Evolutionary conservation across 1,284 basidiomycete genomes (phyloP), one percentile per base, ranked within the genome.

Genomic region (Boletus calvinii): DNA sequence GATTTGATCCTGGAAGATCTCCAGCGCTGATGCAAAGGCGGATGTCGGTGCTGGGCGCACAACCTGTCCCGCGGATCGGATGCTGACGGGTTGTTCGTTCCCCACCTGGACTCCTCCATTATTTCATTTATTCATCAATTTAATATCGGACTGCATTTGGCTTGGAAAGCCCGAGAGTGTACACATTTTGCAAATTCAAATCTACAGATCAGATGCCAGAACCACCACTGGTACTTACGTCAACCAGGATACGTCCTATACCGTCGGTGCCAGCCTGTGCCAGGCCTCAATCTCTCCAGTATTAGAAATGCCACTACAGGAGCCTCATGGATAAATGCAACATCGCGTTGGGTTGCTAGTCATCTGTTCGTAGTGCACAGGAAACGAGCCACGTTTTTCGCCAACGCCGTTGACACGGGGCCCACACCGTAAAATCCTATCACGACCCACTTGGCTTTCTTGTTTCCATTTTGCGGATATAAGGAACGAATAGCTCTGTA

Each of bases 381-480:
- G 26, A 32, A 34, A 29, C 10, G 11, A 11, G 8, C 22, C 43
- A 39, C 39, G 22, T 46, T 60, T 44, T 26, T 26, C 26, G 26
- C 7, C 26, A 26, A 8, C 26, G 7, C 26, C 7, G 26, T 24
- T 22, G 35, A n/a, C 41, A 53, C 11, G 38, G 8, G 11, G 32
- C 7, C 20, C 17, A 29, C 31, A 42, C 45, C n/a, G 20, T 46
- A 37, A 55, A 49, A 35, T 48, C 10, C 24, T 55, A 61, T 55
- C 39, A 17, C 18, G 24, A 20, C 20, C 39, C 38, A 20, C n/a
- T 7, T 24, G 13, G 36, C 5, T 13, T 38, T 9, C 24, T 31
- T 34, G 10, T 45, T 61, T 56, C 47, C 46, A 56, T 56, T 56
- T 22, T 42, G 17, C 42, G 29, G 39, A 47, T 12, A 43, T 31